phyloP scores from a whole-genome alignment of 2,329 filamentous ascomycete species.

The Mariannaea elegans region DNA sequence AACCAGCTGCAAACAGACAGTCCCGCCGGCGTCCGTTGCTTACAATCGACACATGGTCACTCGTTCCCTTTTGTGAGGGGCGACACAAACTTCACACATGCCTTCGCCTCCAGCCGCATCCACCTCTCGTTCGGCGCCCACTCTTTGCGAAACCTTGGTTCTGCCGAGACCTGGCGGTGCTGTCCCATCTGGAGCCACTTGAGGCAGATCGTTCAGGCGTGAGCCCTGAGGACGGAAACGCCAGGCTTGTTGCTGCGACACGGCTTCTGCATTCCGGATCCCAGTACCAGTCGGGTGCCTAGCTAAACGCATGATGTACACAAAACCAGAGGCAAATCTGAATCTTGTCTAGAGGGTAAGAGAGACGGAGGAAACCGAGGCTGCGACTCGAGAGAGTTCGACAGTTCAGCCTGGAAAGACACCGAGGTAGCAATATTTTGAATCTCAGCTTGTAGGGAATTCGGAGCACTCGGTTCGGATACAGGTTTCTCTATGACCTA shows the following conservation, averaged over 20 bases:
- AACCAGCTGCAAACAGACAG: slow-evolving; percentile 34
- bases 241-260: slow-evolving; percentile 30
- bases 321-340: slow-evolving; percentile 4
- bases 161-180: slow-evolving; percentile 29
- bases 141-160: slow-evolving; percentile 25
- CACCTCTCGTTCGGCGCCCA: slow-evolving; percentile 16
- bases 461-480: slow-evolving; percentile 15
- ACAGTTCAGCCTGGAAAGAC: slow-evolving; percentile 26
- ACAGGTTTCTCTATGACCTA: slow-evolving; percentile 20
- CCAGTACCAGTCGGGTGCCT: slow-evolving; percentile 30
- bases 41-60: slow-evolving; percentile 36
- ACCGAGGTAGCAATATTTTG: slow-evolving; percentile 24
- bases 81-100: slow-evolving; percentile 14
- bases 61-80: slow-evolving; percentile 19
- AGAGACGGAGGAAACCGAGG: slow-evolving; percentile 14
- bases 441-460: slow-evolving; percentile 11
- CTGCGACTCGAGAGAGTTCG: slow-evolving; percentile 21
- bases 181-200: slow-evolving; percentile 18
- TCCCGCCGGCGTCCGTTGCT: slow-evolving; percentile 33
- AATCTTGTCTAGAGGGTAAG: slow-evolving; percentile 6
- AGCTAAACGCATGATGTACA: slow-evolving; percentile 23
- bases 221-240: slow-evolving; percentile 12
- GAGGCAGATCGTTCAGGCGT: slow-evolving; percentile 20
- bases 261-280: slow-evolving; percentile 27
- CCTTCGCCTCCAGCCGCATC: slow-evolving; percentile 19